phyloP scores from a whole-genome alignment of 768 basidiomycete genomes.

The Leccinum truebloodii region DNA sequence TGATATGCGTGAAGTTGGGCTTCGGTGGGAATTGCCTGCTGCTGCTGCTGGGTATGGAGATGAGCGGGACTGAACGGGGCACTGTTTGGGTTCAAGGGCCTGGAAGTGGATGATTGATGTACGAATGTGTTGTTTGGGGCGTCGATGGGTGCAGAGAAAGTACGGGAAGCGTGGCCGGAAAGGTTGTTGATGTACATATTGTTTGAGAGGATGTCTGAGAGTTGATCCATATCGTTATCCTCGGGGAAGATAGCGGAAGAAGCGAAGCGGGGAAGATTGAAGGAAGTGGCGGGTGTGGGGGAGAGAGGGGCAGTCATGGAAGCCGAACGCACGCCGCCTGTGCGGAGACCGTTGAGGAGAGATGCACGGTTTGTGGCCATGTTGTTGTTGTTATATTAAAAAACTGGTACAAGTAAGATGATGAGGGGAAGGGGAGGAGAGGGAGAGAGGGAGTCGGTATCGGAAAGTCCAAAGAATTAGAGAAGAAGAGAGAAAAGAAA shows the following conservation, averaged over 20 bases:
- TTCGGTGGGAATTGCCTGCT: constrained; percentile 39
- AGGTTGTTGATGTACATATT: constrained; percentile 49
- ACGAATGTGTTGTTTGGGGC: constrained; percentile 64
- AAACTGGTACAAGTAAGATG: constrained; percentile 24
- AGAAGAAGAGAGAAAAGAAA: constrained; percentile 17
- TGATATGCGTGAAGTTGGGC: constrained; percentile 67
- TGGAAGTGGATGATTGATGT: constrained; percentile 59
- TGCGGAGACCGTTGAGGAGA: constrained; percentile 86
- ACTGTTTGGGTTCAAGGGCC: constrained; percentile 53
- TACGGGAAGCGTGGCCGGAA: constrained; percentile 39
- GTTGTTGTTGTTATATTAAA: constrained; percentile 19
- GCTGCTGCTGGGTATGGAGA: constrained; percentile 29
- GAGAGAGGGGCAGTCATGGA: constrained; percentile 64
- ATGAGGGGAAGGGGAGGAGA: neutral
- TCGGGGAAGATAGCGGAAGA: constrained; percentile 46
- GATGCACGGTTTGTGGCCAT: constrained; percentile 70
- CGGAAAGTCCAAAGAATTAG: constrained; percentile 8
- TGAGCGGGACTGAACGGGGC: constrained; percentile 47
- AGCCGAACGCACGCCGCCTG: constrained; percentile 83
- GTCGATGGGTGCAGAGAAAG: constrained; percentile 75
- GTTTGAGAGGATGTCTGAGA: constrained; percentile 56
- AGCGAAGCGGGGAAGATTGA: constrained; percentile 62
- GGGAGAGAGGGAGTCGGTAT: neutral
- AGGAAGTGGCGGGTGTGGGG: constrained; percentile 60
- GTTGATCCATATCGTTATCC: constrained; percentile 59